Percentiles rank a stretch among this genome's conserved stretches.
Evolutionary conservation across 805 yeast genomes (phyloP).

Genomic region (Saccharomycopsis sp.): DNA sequence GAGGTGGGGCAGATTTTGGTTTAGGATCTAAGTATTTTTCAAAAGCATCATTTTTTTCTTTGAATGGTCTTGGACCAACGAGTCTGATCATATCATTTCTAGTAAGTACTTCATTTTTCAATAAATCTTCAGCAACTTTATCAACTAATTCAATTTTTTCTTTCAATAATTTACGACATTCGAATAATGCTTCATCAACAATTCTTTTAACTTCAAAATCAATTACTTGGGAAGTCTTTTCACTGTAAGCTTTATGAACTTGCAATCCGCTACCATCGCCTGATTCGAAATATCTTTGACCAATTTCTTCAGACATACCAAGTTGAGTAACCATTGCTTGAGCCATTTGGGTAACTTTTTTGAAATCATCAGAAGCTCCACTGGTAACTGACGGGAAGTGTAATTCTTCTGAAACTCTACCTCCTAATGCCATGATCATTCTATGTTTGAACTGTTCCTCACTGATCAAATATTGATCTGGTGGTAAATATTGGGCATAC

Average conservation of each 20-base stretch:
- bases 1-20: constrained; percentile 4
- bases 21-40: constrained; percentile 55
- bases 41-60: constrained; percentile 76
- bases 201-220: constrained; percentile 62
- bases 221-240: constrained; percentile 54
- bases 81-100: constrained; percentile 72
- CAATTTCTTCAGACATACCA: constrained; percentile 86
- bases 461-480: constrained; percentile 73
- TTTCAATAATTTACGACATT: constrained; percentile 45
- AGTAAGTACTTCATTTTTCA: constrained; percentile 66
- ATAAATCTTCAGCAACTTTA: constrained; percentile 63
- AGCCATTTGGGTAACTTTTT: constrained; percentile 91
- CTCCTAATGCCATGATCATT: constrained; percentile 96
- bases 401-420: constrained; percentile 91
- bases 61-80: constrained; percentile 70
- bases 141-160: constrained; percentile 54
- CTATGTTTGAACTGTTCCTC: constrained; percentile 75
- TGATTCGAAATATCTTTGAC: constrained; percentile 57
- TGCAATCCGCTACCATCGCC: constrained; percentile 42
- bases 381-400: constrained; percentile 88
- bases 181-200: constrained; percentile 52
- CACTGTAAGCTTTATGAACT: constrained; percentile 58
- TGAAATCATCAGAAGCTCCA: constrained; percentile 95
- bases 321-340: constrained; percentile 83
- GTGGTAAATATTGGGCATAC: constrained; percentile 94